Base-by-base conservation (phyloP, 2,329 filamentous ascomycete species). In the Zymoseptoria tritici region DNA sequence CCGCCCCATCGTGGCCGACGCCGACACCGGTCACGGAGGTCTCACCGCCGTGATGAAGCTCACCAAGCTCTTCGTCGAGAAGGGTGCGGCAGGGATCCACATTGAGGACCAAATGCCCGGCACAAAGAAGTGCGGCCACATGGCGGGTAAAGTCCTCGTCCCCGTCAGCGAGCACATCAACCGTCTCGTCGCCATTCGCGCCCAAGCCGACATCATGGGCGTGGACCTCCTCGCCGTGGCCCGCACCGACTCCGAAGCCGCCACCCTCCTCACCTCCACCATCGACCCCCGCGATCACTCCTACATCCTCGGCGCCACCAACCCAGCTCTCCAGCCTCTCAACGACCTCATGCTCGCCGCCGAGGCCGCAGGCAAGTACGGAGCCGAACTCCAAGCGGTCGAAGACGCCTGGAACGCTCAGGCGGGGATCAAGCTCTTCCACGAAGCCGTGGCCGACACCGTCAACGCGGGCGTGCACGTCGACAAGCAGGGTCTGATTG, bases 11-110 rank as follows among this genome's bases (percentile, higher is more conserved):
- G 85, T 99, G 68, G 94, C 94, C 60, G 94, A 99, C 76, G 94
- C 93, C 55, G 94, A 99, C 74, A 99, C 94, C 50, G 94, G 94
- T 65, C 94, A 97, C 75, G 94, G 94, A 72, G 94, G 94, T 72
- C 82, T 99, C 63, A 97, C 94, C n/a, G 94, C 94, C 58, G 89
- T 97, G 70, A 97, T 99, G 94, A 99, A 97, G 83, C 85, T 99
- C 69, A 97, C 94, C 65, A 97, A 97, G 82, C 85, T 97, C 59
- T 97, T 99, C 76, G 79, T 97, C 66, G 94, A 99, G 81, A 91
- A 92, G 77, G 94, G 94, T 69, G 94, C 94, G 52, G 94, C 94
- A 50, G 94, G 94, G 67, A 97, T 99, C 71, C 94, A 99, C 78
- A 97, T 99, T 68, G 94, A 99, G 78, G 94, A 99, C 75, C 94